Evolutionary conservation across 148 eudicot genomes (phyloP).

Genomic region (Amaranthus hypochondriacus): DNA sequence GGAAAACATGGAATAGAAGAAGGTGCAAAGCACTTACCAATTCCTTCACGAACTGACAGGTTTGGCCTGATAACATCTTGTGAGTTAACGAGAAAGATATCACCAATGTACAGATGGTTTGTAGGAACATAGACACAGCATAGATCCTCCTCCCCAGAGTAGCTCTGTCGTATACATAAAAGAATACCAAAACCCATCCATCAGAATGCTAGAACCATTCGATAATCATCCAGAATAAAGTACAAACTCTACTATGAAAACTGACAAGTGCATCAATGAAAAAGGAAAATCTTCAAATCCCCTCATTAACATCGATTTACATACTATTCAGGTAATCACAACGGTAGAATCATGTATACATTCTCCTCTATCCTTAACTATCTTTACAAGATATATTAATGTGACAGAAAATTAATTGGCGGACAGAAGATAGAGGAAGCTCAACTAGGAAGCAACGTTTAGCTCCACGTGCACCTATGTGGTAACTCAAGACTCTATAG

Average conservation of each 20-base stretch:
- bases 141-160: conserved; percentile 62
- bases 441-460: too few relatives aligned
- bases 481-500: not conserved
- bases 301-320: not conserved
- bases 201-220: conserved; percentile 7
- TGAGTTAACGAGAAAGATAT: conserved; percentile 61
- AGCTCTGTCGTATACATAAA: conserved; percentile 33
- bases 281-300: not conserved
- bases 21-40: conserved; percentile 33
- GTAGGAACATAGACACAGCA: conserved; percentile 76
- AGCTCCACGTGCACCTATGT: not conserved
- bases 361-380: not conserved
- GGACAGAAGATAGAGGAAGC: too few relatives aligned
- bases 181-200: not conserved
- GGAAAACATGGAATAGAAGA: not conserved
- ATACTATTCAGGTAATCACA: too few relatives aligned
- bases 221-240: not conserved
- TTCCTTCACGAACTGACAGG: conserved; percentile 73
- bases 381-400: not conserved
- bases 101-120: conserved; percentile 72
- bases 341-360: not conserved
- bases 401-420: not conserved
- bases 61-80: conserved; percentile 65
- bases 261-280: not conserved
- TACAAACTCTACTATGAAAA: not conserved